Evolutionary conservation across 2,329 filamentous ascomycete genomes (phyloP).

Genomic region (Albifimbria verrucaria): DNA sequence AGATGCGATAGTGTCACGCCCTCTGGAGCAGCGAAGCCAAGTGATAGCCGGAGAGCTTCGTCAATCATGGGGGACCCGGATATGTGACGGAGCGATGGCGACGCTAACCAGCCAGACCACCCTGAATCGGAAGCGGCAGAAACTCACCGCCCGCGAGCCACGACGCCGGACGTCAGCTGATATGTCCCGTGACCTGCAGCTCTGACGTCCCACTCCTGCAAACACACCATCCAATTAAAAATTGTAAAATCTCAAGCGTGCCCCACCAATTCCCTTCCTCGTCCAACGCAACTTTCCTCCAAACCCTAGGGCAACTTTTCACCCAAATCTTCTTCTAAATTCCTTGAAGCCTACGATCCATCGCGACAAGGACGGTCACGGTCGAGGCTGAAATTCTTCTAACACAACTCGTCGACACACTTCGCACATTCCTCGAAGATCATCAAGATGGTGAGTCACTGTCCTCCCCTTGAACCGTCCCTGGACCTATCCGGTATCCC

Average conservation of each 20-base stretch:
- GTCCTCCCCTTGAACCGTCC: slow-evolving; percentile 6
- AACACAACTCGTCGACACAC: slow-evolving; percentile 36
- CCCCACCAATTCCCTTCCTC: slow-evolving; percentile 12
- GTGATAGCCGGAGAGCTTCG: background rate
- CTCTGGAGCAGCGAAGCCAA: background rate
- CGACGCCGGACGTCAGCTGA: slow-evolving; percentile 4
- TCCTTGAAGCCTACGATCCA: slow-evolving; percentile 27
- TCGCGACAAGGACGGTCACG: slow-evolving; percentile 32
- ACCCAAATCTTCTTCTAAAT: slow-evolving; percentile 32
- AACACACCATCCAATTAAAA: slow-evolving; percentile 27
- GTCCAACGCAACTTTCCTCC: slow-evolving; percentile 19
- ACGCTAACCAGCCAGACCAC: background rate
- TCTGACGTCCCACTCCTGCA: slow-evolving; percentile 2
- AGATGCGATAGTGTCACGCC: slow-evolving; percentile 8
- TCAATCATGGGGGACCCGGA: background rate
- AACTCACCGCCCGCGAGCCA: slow-evolving; percentile 21
- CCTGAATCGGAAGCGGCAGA: background rate
- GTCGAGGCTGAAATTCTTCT: slow-evolving; percentile 30
- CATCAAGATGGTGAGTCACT: slow-evolving; percentile 47
- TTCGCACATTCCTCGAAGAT: slow-evolving; percentile 39
- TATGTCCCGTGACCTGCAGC: slow-evolving; percentile 17
- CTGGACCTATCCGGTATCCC: background rate
- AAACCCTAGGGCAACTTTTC: slow-evolving; percentile 37
- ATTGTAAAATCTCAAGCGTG: slow-evolving; percentile 17
- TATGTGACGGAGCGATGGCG: background rate